Evolutionary conservation across 495 filamentous ascomycete species (phyloP).

Genomic region (Clavariopsis aquatica): DNA sequence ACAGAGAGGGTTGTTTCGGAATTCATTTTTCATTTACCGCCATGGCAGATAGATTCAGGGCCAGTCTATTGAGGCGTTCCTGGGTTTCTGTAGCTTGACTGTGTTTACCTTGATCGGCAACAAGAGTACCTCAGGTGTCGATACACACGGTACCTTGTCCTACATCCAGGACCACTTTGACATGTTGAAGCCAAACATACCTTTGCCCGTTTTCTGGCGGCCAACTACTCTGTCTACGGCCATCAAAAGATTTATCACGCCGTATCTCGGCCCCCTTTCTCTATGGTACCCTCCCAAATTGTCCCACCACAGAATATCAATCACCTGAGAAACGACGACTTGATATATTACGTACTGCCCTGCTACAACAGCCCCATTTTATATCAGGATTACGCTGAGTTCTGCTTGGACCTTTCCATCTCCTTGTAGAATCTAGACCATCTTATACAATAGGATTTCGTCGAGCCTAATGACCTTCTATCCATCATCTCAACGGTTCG

Average conservation of each 20-base stretch:
- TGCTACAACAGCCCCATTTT: neutral
- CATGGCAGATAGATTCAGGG: slow-evolving; percentile 15
- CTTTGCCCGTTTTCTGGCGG: neutral
- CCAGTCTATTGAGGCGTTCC: slow-evolving; percentile 1
- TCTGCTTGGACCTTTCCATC: slow-evolving; percentile 5
- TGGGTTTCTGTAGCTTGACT: neutral
- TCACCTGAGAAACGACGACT: neutral
- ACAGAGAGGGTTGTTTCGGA: neutral
- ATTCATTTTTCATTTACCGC: neutral
- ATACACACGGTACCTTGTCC: neutral
- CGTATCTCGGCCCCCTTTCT: no score
- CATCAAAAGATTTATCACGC: neutral
- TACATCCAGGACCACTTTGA: neutral
- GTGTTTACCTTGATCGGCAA: neutral
- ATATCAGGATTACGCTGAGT: neutral
- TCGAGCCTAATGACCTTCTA: neutral
- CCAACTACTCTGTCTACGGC: neutral
- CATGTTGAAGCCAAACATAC: neutral
- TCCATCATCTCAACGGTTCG: neutral
- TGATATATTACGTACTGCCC: neutral
- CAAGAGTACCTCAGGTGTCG: neutral
- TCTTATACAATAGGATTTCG: neutral
- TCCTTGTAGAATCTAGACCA: slow-evolving; percentile 15
- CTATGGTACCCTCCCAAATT: neutral
- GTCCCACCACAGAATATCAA: neutral